Conservation (phyloP, 306 rosid genomes). For the Lupinus albus region DNA sequence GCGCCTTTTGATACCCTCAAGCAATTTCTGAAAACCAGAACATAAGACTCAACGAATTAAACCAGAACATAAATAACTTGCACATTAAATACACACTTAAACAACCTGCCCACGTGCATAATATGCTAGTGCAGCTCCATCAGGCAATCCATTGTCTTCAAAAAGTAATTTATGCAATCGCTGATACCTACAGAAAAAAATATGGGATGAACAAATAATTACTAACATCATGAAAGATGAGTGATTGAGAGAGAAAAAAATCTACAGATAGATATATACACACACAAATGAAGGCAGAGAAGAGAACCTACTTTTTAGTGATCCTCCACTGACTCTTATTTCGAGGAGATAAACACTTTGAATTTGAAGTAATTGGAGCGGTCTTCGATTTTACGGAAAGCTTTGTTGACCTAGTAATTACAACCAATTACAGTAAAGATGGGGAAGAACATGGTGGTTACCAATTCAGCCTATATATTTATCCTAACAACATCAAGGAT, state of each 20-base stretch:
- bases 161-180: slow-evolving; percentile 88
- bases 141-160: slow-evolving; percentile 91
- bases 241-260: slow-evolving; percentile 5
- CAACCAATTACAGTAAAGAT: slow-evolving; percentile 34
- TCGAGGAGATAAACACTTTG: slow-evolving; percentile 53
- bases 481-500: slow-evolving; percentile 34
- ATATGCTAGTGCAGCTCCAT: slow-evolving; percentile 96
- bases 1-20: slow-evolving; percentile 87
- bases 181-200: slow-evolving; percentile 64
- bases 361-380: slow-evolving; percentile 51
- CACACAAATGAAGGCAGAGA: slow-evolving; percentile 21
- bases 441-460: slow-evolving; percentile 21
- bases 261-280: slow-evolving; percentile 18
- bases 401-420: slow-evolving; percentile 63
- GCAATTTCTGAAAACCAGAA: slow-evolving; percentile 72
- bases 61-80: slow-evolving; percentile 41
- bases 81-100: slow-evolving; percentile 37
- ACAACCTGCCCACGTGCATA: slow-evolving; percentile 96
- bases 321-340: slow-evolving; percentile 79
- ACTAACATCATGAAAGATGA: slow-evolving; percentile 28
- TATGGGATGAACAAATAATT: slow-evolving; percentile 32
- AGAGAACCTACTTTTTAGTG: slow-evolving; percentile 64
- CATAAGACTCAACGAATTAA: slow-evolving; percentile 33
- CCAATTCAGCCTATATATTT: slow-evolving; percentile 30
- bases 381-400: slow-evolving; percentile 59